Evolutionary conservation across 73 alveolate genomes (phyloP), one percentile per base, ranked within the genome.

Genomic region (Breviolum minutum): DNA sequence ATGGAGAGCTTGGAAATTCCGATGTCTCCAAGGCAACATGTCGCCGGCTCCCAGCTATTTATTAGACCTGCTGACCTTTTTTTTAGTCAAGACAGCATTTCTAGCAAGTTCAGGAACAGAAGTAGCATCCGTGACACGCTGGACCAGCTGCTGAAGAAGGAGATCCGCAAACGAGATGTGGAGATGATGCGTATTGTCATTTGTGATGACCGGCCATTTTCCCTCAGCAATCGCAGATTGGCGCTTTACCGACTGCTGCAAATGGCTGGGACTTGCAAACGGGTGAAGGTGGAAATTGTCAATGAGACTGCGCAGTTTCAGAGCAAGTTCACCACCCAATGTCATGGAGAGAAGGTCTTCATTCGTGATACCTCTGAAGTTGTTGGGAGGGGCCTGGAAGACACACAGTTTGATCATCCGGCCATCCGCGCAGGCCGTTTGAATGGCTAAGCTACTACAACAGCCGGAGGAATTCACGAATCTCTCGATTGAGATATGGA

Each of bases 101-200:
- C 71, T 71, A 82, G 26, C 91, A 82, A 82, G 70, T 82, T 82
- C 91, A 68, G 91, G 71, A 82, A 19, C 70, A 30, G 70, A 8
- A 48, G 13, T 32, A 82, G 70, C 70, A 82, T 82, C 22, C 91
- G 91, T 40, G 91, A 82, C 30, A 82, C 91, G 0, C 91, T 82
- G 10, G 91, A 40, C 73, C 91, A 82, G 32, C 30, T 82, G 91
- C 91, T 82, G 10, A 48, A 68, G 19, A 68, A 71, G 16, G 91
- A 82, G 91, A 82, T 82, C 91, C 91, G 91, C 16, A 82, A 82
- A 71, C 68, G 91, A 30, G 91, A 82, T 40, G 91, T 82, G 30
- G 91, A 82, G 22, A 82, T 82, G 91, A 82, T 82, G 91, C 91
- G 91, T 68, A 19, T 82, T 29, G 27, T 71, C 32, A 82, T 82